Percentiles rank a stretch among this genome's conserved stretches.
These are phyloP conservation scores for Penicillium cataractarum DNA, from an alignment of 495 filamentous ascomycete genomes.

Conservation along the genomic window DNA sequence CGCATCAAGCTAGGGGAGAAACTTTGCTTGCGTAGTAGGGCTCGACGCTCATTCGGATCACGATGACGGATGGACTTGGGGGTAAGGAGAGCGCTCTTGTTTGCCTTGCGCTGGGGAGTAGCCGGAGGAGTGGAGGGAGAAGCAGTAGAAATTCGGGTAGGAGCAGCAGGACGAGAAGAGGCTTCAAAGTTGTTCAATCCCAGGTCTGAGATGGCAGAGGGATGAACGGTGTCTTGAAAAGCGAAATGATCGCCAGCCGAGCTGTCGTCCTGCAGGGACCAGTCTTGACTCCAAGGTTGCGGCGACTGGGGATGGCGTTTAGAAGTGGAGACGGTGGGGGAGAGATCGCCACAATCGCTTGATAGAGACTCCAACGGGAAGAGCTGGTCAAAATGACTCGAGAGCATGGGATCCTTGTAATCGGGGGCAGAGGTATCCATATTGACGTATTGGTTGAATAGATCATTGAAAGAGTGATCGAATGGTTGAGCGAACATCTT, in stretches of 20 bases:
- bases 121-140: constrained; percentile 50
- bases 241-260: constrained; percentile 35
- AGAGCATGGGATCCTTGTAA: constrained; percentile 48
- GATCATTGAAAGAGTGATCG: constrained; percentile 55
- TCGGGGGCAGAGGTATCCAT: constrained; percentile 46
- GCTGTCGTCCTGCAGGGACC: constrained; percentile 44
- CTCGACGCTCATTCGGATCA: constrained; percentile 45
- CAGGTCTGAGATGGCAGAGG: constrained; percentile 44
- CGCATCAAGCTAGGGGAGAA: constrained; percentile 48
- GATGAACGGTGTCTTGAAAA: constrained; percentile 47
- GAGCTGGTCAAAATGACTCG: constrained; percentile 48
- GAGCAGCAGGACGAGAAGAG: constrained; percentile 30
- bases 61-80: constrained; percentile 48
- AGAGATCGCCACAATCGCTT: constrained; percentile 51
- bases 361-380: constrained; percentile 48
- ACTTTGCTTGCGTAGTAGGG: constrained; percentile 46
- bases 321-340: constrained; percentile 41
- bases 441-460: constrained; percentile 58
- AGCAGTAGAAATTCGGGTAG: constrained; percentile 25
- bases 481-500: constrained; percentile 53
- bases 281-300: constrained; percentile 47
- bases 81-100: constrained; percentile 43
- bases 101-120: constrained; percentile 44
- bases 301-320: constrained; percentile 41
- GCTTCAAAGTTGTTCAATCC: constrained; percentile 39